phyloP scores from a whole-genome alignment of 192 early-diverging fungal species.

The Chytriomyces confervae region DNA sequence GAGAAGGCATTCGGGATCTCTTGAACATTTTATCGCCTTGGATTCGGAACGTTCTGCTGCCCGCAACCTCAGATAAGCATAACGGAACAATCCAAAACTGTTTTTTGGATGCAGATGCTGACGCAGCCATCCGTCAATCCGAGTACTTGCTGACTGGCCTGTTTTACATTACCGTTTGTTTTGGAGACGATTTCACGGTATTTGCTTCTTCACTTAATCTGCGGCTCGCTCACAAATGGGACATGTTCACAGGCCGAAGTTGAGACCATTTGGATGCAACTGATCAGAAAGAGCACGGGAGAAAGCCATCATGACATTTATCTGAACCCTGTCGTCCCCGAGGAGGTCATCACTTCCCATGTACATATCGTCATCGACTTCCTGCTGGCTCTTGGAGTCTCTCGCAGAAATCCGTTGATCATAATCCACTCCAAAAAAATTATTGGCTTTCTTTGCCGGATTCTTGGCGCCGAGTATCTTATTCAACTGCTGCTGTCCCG shows the following conservation, averaged over 20 bases:
- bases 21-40: constrained; percentile 79
- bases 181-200: constrained; percentile 73
- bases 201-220: background rate
- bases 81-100: constrained; percentile 25
- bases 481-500: constrained; percentile 68
- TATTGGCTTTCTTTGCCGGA: constrained; percentile 74
- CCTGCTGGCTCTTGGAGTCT: constrained; percentile 72
- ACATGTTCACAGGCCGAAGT: constrained; percentile 58
- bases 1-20: constrained; percentile 69
- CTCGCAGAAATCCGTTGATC: constrained; percentile 80
- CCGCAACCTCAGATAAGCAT: background rate
- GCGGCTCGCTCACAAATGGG: background rate
- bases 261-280: constrained; percentile 76
- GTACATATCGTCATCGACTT: constrained; percentile 67
- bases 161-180: constrained; percentile 82
- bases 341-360: constrained; percentile 31
- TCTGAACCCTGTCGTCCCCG: background rate
- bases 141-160: constrained; percentile 74
- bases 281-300: constrained; percentile 47
- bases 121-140: constrained; percentile 5
- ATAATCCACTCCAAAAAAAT: constrained; percentile 80
- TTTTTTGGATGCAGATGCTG: constrained; percentile 9
- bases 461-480: constrained; percentile 60
- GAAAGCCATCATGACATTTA: constrained; percentile 7
- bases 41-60: constrained; percentile 74